phyloP scores from a whole-genome alignment of 75 land plant genomes.

The Cunninghamia lanceolata region DNA sequence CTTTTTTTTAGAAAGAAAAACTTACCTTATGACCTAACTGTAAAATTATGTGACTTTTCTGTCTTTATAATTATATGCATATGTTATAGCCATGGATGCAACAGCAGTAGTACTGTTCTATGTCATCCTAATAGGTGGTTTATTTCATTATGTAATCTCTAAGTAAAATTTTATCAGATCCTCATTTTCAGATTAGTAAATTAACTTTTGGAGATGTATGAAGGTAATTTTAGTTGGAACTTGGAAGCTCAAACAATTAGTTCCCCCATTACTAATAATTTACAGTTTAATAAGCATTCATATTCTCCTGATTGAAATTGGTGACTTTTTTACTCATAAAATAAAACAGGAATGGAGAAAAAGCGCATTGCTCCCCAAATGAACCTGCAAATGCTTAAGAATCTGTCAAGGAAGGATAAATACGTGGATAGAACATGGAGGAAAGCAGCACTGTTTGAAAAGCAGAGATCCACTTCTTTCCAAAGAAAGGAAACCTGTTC shows the following conservation, averaged over 20 bases:
- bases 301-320: neutral
- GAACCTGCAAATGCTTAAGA: conserved; percentile 1
- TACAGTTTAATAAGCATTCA: neutral
- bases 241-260: neutral
- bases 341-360: neutral
- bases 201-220: no score
- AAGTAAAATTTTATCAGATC: no score
- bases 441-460: neutral
- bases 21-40: no score
- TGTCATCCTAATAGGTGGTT: no score
- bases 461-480: neutral
- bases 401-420: conserved; percentile 6
- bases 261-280: neutral
- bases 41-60: no score
- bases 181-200: no score
- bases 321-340: neutral
- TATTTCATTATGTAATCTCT: no score
- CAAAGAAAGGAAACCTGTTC: neutral
- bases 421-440: neutral
- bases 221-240: no score
- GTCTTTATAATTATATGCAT: no score
- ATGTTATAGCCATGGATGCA: no score
- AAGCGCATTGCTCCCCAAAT: neutral
- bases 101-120: no score
- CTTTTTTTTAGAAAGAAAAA: no score